These are phyloP conservation scores for Malassezia cuniculi DNA, from an alignment of 1,284 basidiomycete species.

Conservation along the genomic window DNA sequence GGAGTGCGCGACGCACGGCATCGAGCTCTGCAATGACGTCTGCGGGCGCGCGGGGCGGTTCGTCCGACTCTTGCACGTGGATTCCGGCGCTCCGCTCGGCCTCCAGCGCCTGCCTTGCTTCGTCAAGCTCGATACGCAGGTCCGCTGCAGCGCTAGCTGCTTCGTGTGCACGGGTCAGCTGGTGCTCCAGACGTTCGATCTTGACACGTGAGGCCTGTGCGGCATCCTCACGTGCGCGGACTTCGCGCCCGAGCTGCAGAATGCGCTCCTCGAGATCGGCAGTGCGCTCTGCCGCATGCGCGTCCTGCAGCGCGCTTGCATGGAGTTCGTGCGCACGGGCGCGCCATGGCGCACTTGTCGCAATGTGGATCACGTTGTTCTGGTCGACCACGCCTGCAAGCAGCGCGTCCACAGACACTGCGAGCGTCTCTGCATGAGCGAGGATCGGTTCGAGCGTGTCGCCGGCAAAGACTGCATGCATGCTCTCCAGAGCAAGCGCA, in stretches of 20 bases:
- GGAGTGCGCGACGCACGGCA: slow-evolving; percentile 71
- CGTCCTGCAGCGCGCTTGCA: slow-evolving; percentile 65
- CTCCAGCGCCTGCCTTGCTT: slow-evolving; percentile 61
- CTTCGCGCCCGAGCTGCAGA: slow-evolving; percentile 65
- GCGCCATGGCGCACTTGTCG: slow-evolving; percentile 58
- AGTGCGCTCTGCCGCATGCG: slow-evolving; percentile 79
- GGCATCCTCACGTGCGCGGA: slow-evolving; percentile 63
- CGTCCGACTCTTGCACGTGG: not conserved
- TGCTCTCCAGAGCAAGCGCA: not conserved
- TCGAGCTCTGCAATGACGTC: slow-evolving; percentile 55
- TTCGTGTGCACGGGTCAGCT: slow-evolving; percentile 77
- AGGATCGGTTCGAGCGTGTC: slow-evolving; percentile 25
- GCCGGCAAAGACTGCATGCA: slow-evolving; percentile 15
- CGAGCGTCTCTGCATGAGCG: slow-evolving; percentile 17
- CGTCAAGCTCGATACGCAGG: slow-evolving; percentile 77
- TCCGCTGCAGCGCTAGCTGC: slow-evolving; percentile 72
- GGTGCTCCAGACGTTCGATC: slow-evolving; percentile 82
- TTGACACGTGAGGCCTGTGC: slow-evolving; percentile 81
- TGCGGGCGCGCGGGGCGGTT: slow-evolving; percentile 14
- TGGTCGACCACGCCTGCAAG: slow-evolving; percentile 28
- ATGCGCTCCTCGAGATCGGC: slow-evolving; percentile 75
- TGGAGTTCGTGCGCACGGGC: slow-evolving; percentile 75
- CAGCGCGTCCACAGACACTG: slow-evolving; percentile 22
- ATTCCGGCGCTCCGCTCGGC: slow-evolving; percentile 51
- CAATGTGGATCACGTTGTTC: slow-evolving; percentile 28